phyloP scores from a whole-genome alignment of 768 basidiomycete species.

The Amanita exitialis region DNA sequence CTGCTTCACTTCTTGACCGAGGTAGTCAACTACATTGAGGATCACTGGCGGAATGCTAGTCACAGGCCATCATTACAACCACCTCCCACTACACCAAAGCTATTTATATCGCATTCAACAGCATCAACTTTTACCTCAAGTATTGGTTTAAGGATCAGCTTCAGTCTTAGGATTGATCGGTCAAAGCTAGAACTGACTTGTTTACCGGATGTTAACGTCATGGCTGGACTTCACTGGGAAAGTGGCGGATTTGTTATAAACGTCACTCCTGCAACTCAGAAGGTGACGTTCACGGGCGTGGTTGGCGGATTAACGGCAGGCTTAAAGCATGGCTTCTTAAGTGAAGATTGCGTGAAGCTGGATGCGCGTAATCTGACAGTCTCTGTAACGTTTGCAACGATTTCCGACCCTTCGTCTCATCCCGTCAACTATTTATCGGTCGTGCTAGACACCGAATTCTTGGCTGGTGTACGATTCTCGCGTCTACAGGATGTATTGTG shows the following conservation, averaged over 20 bases:
- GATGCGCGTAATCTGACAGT: constrained; percentile 78
- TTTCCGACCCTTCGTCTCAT: constrained; percentile 23
- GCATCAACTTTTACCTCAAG: constrained; percentile 12
- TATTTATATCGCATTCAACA: constrained; percentile 9
- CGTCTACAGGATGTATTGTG: constrained; percentile 87
- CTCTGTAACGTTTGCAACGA: constrained; percentile 58
- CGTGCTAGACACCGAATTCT: constrained; percentile 77
- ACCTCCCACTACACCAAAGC: constrained; percentile 5
- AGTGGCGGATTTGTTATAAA: constrained; percentile 86
- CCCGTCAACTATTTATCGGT: constrained; percentile 53
- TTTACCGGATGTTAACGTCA: constrained; percentile 87
- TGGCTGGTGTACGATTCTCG: constrained; percentile 71
- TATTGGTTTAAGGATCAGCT: constrained; percentile 57
- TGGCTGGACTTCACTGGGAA: constrained; percentile 84
- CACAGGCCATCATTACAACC: constrained; percentile 15
- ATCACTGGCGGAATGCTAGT: constrained; percentile 50
- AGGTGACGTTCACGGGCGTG: constrained; percentile 63
- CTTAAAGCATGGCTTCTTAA: constrained; percentile 78
- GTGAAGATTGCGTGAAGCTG: constrained; percentile 73
- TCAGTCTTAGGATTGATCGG: constrained; percentile 87
- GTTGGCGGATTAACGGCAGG: constrained; percentile 76
- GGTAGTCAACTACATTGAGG: constrained; percentile 59
- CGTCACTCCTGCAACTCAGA: constrained; percentile 63
- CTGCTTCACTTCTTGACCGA: constrained; percentile 81
- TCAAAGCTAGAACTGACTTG: constrained; percentile 84